Base-by-base conservation (phyloP, 768 basidiomycete genomes). In the Russula foetens region DNA sequence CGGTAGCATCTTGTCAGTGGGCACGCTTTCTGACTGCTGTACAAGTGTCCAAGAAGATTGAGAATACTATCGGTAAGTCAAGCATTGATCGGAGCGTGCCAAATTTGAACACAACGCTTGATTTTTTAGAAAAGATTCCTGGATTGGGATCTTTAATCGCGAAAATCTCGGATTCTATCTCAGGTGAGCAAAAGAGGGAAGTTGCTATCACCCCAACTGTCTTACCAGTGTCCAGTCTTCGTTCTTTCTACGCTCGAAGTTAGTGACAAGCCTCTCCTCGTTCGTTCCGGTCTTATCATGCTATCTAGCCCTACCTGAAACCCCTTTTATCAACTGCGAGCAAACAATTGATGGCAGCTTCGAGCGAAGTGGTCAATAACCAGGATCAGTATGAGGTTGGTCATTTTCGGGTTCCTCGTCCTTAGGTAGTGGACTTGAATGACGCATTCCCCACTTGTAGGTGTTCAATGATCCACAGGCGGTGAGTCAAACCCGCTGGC, bases 231-330 rank as follows among this genome's bases (percentile, higher is more conserved):
- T 44, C 29, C 12, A 35, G 89, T 90, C 3, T 92, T 92, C 67
- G 84, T 92, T 3, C 88, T 90, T 69, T 89, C 86, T 1, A 91
- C 90, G 2, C 73, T 96, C 38, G 92, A 94, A 76, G 85, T 85
- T 65, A n/a, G 69, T 47, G 8, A 50, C 41, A 12, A 51, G 41
- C 15, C 26, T 44, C 19, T 23, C 14, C 59, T 44, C 54, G 50
- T 2, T 39, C 17, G 41, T 31, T 28, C 4, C 11, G 47, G 12
- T 15, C 28, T 35, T 17, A 33, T 41, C 9, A 52, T 51, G 23
- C 43, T n/a, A 29, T 48, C 26, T 62, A 90, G 84, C 90, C 90
- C 0, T 87, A 87, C 77, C 70, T 96, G 63, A 92, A 86, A 71
- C 91, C 91, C 0, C 71, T 93, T 54, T 71, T 94, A 64, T 80